phyloP scores from a whole-genome alignment of 2,329 filamentous ascomycete species.

The Fusarium udum region DNA sequence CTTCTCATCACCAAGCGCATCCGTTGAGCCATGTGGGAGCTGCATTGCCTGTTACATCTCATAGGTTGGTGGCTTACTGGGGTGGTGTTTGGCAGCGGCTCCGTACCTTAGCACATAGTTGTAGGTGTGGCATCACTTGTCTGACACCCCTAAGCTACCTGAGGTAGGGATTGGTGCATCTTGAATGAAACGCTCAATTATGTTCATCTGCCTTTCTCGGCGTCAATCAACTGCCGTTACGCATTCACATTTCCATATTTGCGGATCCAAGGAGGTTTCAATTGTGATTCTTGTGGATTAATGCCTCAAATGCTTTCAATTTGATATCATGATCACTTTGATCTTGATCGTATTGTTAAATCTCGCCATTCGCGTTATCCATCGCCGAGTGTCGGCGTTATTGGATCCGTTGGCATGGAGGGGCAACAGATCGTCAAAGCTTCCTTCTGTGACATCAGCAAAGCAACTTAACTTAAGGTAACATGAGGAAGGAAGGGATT shows the following conservation, averaged over 20 bases:
- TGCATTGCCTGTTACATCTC: conserved; percentile 15
- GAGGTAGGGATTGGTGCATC: not conserved
- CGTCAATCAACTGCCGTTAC: conserved; percentile 29
- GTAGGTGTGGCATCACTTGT: conserved; percentile 11
- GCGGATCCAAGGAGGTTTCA: not conserved
- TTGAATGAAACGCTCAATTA: conserved; percentile 9
- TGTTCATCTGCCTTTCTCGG: conserved; percentile 10
- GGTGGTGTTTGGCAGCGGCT: conserved; percentile 38
- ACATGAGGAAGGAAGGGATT: conserved; percentile 4
- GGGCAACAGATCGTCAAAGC: conserved; percentile 10
- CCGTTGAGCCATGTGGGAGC: conserved; percentile 35
- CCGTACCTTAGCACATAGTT: conserved; percentile 22
- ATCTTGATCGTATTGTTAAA: not conserved
- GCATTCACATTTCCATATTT: conserved; percentile 2
- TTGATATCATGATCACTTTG: not conserved
- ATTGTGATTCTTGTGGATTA: not conserved
- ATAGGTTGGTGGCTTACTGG: conserved; percentile 33
- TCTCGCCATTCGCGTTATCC: conserved; percentile 41
- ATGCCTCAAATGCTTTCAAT: not conserved
- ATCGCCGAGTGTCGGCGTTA: conserved; percentile 38
- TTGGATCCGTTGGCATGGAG: conserved; percentile 25
- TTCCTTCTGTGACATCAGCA: conserved; percentile 12
- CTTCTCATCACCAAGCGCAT: conserved; percentile 18
- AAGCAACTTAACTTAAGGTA: not conserved
- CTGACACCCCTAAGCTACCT: not conserved